Conservation (phyloP, 345 rosid species). For the Citrus australasica region DNA sequence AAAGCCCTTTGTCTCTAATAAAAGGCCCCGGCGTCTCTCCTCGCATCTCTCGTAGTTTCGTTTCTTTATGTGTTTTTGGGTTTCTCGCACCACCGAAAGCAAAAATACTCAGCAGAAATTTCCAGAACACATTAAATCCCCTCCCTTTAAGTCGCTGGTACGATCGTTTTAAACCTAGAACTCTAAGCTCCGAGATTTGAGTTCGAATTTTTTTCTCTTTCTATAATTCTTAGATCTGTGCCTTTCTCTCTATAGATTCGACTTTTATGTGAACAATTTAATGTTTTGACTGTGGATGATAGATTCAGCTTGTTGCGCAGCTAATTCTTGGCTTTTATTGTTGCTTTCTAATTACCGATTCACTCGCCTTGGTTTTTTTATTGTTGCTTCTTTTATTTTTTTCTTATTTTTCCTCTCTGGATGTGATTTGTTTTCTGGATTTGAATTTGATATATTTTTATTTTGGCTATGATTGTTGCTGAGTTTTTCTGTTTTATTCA, state of each 20-base stretch:
- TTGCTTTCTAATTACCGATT: neutral
- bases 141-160: conserved; percentile 20
- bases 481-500: neutral
- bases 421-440: neutral
- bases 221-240: conserved; percentile 24
- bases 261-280: neutral
- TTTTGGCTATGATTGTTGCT: neutral
- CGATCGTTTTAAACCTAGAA: conserved; percentile 6
- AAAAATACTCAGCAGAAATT: no score
- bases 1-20: conserved; percentile 11
- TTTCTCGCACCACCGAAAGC: conserved; percentile 12
- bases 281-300: neutral
- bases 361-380: neutral
- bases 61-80: neutral
- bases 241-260: conserved; percentile 13
- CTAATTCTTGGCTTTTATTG: neutral
- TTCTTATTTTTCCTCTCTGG: neutral
- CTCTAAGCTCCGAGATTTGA: neutral
- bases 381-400: neutral
- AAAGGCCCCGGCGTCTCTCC: neutral
- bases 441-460: neutral
- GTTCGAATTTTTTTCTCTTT: neutral
- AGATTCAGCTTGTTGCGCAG: conserved; percentile 12
- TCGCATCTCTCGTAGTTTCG: neutral
- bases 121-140: neutral